A percentile compares a stretch with the other conserved stretches of the same genome.
These are phyloP conservation scores for Ustilaginoidea virens DNA, from an alignment of 2,329 filamentous ascomycete genomes.

Conservation along the genomic window DNA sequence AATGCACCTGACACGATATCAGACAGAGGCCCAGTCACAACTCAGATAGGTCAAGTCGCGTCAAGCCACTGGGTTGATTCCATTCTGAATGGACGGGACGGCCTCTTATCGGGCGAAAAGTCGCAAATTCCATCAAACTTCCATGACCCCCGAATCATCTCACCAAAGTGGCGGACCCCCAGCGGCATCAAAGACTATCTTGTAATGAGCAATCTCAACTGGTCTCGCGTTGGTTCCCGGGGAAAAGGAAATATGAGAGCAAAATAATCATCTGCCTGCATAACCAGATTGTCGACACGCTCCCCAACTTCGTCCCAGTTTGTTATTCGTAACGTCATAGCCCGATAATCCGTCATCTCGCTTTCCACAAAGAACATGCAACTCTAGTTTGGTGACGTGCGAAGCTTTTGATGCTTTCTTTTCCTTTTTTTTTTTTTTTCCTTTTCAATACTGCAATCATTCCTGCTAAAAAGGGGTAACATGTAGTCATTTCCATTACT, in stretches of 20 bases:
- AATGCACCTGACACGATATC: no score
- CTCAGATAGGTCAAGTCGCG: neutral
- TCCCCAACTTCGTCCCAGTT: no score
- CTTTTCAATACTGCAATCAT: no score
- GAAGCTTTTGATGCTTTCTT: no score
- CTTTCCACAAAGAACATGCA: no score
- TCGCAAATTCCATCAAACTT: neutral
- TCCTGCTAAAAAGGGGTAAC: no score
- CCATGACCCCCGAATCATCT: neutral
- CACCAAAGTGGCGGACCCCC: neutral
- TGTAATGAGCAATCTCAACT: neutral
- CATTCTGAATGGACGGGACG: slow-evolving; percentile 1
- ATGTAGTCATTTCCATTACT: slow-evolving; percentile 12
- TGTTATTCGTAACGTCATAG: no score
- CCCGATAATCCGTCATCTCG: no score
- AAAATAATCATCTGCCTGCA: neutral
- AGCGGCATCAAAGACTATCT: neutral
- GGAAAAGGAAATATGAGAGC: neutral
- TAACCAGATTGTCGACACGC: no score
- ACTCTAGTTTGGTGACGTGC: no score
- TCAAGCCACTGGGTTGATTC: neutral
- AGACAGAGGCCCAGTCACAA: neutral
- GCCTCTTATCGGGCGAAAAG: neutral
- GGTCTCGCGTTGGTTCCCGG: neutral
- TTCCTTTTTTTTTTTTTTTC: no score